phyloP scores from a whole-genome alignment of 2,329 filamentous ascomycete genomes.

The Aureobasidium sp. region DNA sequence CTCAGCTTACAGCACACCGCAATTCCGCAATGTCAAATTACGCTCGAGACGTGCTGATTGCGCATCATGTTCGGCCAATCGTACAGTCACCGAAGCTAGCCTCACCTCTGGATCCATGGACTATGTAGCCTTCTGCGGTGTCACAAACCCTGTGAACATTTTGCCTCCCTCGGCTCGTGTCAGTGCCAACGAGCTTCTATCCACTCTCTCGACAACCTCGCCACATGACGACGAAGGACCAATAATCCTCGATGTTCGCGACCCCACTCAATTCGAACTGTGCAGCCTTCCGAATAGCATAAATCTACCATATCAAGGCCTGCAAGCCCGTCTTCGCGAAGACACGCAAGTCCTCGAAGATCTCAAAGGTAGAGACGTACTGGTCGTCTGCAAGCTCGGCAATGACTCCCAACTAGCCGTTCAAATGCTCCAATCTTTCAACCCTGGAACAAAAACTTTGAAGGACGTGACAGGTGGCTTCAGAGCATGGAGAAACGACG shows the following conservation, averaged over 20 bases:
- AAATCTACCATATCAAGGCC: constrained; percentile 62
- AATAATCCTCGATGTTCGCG: constrained; percentile 67
- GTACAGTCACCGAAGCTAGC: constrained; percentile 56
- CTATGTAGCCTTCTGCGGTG: constrained; percentile 81
- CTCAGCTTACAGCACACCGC: constrained; percentile 45
- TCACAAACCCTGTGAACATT: constrained; percentile 46
- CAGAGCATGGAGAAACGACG: constrained; percentile 61
- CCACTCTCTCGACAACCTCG: background rate
- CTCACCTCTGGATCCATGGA: constrained; percentile 63
- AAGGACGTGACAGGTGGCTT: constrained; percentile 68
- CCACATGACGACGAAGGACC: constrained; percentile 16
- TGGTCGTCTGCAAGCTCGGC: constrained; percentile 66
- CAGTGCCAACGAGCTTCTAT: constrained; percentile 46
- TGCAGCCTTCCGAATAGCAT: constrained; percentile 68
- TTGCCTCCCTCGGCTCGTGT: constrained; percentile 34
- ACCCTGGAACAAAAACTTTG: constrained; percentile 54
- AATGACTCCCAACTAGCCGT: constrained; percentile 72
- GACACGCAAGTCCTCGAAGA: constrained; percentile 20
- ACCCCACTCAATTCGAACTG: constrained; percentile 77
- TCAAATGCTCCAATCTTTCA: constrained; percentile 56
- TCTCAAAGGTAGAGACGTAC: constrained; percentile 49
- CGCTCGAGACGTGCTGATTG: constrained; percentile 63
- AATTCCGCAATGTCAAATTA: constrained; percentile 70
- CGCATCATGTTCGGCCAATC: constrained; percentile 63
- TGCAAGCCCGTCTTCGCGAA: constrained; percentile 31